Base-by-base conservation (phyloP, 208 protist species). In the Crithidia brevicula region DNA sequence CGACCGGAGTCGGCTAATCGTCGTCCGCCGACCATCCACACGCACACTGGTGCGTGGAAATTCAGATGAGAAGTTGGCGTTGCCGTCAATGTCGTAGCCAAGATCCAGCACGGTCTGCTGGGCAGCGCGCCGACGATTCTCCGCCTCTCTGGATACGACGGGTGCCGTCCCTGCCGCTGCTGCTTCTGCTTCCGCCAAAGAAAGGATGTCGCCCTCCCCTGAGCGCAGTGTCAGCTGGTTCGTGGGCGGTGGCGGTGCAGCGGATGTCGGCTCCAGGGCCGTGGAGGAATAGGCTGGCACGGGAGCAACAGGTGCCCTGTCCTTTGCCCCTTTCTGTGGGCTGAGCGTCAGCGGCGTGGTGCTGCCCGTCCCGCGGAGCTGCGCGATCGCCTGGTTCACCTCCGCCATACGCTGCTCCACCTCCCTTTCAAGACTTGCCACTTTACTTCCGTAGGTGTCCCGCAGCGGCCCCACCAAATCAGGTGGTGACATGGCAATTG, bases 371-470 rank as follows among this genome's bases (percentile, higher is more conserved):
- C 52, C 67, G 7, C 78, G 71, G 28, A 91, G 82, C 54, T 91
- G 68, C 16, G 83, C 79, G 27, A 96, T 88, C 23, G 88, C 88
- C 33, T 85, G 77, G 50, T 94, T 94, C 1, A 96, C 91, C 54
- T 93, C 86, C 42, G 78, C 74, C 88, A 96, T 96, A n/a, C 91
- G 87, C 67, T 83, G 77, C 63, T 89, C 82, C 46, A 96, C 91
- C 67, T 96, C 85, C 67, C 84, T 74, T 70, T 96, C 87, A 1
- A 96, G 71, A 28, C 67, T 70, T 0, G 88, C 67, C 33, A 96
- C 80, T 23, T 81, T 79, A 53, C 67, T 82, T 33, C 60, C 71
- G 57, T 91, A 88, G n/a, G 65, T 79, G 66, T 91, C 85, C 43
- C 72, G 71, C 60, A 90, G 74, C n/a, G 71, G 65, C 13, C 13